Conservation (phyloP, 2,329 filamentous ascomycete species). For the Ophiostoma angusticollis region DNA sequence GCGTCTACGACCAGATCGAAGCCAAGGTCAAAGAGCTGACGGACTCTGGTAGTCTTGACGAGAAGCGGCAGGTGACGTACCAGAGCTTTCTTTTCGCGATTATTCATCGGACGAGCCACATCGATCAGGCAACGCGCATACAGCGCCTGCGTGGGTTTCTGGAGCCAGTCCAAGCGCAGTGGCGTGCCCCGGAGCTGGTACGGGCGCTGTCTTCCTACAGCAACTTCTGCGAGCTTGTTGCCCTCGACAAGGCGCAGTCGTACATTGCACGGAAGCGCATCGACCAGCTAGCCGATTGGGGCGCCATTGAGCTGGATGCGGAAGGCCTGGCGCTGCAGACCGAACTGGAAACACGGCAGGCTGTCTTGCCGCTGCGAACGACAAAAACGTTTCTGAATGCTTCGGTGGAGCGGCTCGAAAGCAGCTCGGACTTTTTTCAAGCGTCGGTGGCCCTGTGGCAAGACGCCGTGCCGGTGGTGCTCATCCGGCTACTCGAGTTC, state of each 20-base stretch:
- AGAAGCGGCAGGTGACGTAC: slow-evolving; percentile 74
- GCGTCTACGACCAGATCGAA: slow-evolving; percentile 79
- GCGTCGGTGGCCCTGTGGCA: slow-evolving; percentile 75
- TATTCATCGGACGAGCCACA: slow-evolving; percentile 67
- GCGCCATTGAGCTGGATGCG: slow-evolving; percentile 58
- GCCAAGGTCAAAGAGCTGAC: slow-evolving; percentile 70
- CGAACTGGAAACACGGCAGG: slow-evolving; percentile 63
- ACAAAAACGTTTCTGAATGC: slow-evolving; percentile 90
- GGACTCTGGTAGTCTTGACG: slow-evolving; percentile 58
- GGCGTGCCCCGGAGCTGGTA: slow-evolving; percentile 60
- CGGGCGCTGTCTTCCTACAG: slow-evolving; percentile 59
- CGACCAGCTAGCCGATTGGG: slow-evolving; percentile 72
- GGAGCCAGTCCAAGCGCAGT: slow-evolving; percentile 66
- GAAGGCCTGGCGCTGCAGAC: slow-evolving; percentile 70
- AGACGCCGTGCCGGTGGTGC: slow-evolving; percentile 64
- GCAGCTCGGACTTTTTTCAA: slow-evolving; percentile 57
- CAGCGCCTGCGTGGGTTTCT: slow-evolving; percentile 65
- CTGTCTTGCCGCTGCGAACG: slow-evolving; percentile 65
- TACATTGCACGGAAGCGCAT: slow-evolving; percentile 61
- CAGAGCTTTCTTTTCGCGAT: slow-evolving; percentile 90
- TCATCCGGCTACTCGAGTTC: slow-evolving; percentile 78
- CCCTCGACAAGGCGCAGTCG: slow-evolving; percentile 64
- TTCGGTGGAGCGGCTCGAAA: slow-evolving; percentile 79
- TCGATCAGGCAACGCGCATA: slow-evolving; percentile 60
- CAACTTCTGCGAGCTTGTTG: slow-evolving; percentile 68